Evolutionary conservation across 2,329 filamentous ascomycete genomes (phyloP), one percentile per base, ranked within the genome.

Genomic region (Chalaropsis thielavioides): DNA sequence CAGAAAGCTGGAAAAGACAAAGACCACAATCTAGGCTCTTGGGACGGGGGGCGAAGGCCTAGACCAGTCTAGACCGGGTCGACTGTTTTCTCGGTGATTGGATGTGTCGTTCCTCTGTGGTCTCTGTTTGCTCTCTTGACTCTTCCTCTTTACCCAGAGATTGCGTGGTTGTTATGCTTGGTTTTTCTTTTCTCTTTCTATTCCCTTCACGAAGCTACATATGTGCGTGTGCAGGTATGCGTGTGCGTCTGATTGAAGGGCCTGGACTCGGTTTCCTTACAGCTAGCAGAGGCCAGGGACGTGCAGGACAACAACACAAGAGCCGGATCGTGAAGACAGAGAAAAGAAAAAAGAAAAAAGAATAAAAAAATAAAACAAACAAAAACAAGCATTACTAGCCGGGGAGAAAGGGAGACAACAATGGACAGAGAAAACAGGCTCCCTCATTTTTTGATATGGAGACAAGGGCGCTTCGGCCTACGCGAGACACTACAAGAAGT

Each of bases 1-100:
- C 60, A 46, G 44, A 27, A 31, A 49, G 22, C 43, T 62, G 60
- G 60, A 62, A 46, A 49, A 62, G 44, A 62, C 60, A 49, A 44
- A 62, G 60, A 62, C 41, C 41, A 40, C 56, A 62, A 35, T 58
- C 54, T 58, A 58, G 54, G 54, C 54, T 58, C 17, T 58, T 17
- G 54, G 31, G 54, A 2, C 31, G 27, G 54, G 24, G 27, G 27
- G 6, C 8, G 54, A 35, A 38, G 51, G 54, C 54, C 54, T 38
- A 58, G 54, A 58, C 54, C 54, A n/a, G 54, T 58, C 54, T 58
- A 58, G 54, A 58, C 54, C 31, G 17, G 3, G 54, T 22, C 10
- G 17, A 38, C 54, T 58, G 54, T 58, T 58, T 58, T 58, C 54
- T 58, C 54, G 10, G 31, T 35, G 7, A 1, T 27, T 40, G 31